Percentiles rank a stretch among this genome's conserved stretches.
Evolutionary conservation across 495 filamentous ascomycete genomes (phyloP).

Genomic region (Aspergillus bertholletiae): DNA sequence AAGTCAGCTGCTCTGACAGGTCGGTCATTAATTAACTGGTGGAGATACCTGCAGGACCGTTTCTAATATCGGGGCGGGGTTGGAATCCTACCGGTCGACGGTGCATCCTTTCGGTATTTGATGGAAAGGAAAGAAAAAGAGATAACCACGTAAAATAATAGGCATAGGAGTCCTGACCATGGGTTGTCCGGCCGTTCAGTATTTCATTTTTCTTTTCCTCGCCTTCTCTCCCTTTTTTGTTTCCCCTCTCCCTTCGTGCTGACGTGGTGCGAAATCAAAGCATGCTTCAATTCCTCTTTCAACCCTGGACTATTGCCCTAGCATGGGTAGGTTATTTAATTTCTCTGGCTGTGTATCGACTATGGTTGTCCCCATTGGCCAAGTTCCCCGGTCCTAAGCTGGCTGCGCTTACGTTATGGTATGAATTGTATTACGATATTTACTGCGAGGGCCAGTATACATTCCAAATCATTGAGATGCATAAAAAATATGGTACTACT

Average conservation of each 20-base stretch:
- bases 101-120: neutral
- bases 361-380: constrained; percentile 39
- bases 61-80: neutral
- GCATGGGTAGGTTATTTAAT: constrained; percentile 3
- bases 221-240: neutral
- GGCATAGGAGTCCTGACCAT: neutral
- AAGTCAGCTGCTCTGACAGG: neutral
- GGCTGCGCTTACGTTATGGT: constrained; percentile 34
- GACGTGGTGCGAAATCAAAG: neutral
- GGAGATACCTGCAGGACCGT: neutral
- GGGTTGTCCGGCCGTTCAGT: neutral
- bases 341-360: constrained; percentile 26
- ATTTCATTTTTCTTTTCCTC: neutral
- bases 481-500: constrained; percentile 31
- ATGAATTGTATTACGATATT: constrained; percentile 28
- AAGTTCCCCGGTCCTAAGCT: constrained; percentile 46
- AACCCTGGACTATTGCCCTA: neutral
- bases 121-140: neutral
- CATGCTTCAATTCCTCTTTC: constrained; percentile 5
- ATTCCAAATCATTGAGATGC: constrained; percentile 27
- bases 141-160: neutral
- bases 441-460: constrained; percentile 19
- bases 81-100: neutral
- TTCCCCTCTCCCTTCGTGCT: neutral
- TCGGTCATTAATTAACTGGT: neutral